Percentiles rank a stretch among this genome's conserved stretches.
Conservation (phyloP, 441 rosid genomes). For the Dalechampia spathulata region DNA sequence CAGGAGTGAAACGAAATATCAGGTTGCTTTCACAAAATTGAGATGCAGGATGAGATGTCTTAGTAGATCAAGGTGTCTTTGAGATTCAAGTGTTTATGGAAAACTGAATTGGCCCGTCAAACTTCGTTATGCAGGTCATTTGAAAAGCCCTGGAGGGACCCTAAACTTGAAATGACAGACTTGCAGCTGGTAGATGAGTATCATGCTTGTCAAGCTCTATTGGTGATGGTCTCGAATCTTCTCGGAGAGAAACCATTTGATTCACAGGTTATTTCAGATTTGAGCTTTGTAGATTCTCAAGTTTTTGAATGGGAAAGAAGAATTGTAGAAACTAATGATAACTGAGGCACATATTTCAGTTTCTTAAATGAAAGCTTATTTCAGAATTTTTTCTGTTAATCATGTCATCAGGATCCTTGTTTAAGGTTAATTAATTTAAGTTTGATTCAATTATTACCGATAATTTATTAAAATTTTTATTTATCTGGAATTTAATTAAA, state of each 20-base stretch:
- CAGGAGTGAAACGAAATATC: too few species aligned
- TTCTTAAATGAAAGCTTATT: neutral
- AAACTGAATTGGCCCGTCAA: neutral
- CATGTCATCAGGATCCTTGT: too few species aligned
- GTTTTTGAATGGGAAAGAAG: slow-evolving; percentile 58
- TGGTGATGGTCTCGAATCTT: slow-evolving; percentile 32
- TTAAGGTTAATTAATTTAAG: too few species aligned
- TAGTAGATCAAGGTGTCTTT: neutral
- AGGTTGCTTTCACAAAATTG: too few species aligned
- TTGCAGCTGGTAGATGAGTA: slow-evolving; percentile 45
- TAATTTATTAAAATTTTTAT: too few species aligned
- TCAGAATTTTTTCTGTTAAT: too few species aligned
- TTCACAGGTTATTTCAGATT: slow-evolving; percentile 22
- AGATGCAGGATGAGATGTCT: too few species aligned
- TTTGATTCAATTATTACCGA: too few species aligned
- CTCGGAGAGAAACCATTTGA: slow-evolving; percentile 35
- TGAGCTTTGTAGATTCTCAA: slow-evolving; percentile 31
- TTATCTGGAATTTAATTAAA: too few species aligned
- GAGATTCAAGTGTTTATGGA: neutral
- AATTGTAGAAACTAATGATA: neutral
- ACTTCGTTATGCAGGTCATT: slow-evolving; percentile 49
- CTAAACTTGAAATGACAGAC: slow-evolving; percentile 31
- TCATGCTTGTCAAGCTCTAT: slow-evolving; percentile 57
- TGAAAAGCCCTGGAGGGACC: slow-evolving; percentile 59
- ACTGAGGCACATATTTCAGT: neutral